phyloP scores from a whole-genome alignment of 257 asterid genomes.

The Solanum corneliomulleri region DNA sequence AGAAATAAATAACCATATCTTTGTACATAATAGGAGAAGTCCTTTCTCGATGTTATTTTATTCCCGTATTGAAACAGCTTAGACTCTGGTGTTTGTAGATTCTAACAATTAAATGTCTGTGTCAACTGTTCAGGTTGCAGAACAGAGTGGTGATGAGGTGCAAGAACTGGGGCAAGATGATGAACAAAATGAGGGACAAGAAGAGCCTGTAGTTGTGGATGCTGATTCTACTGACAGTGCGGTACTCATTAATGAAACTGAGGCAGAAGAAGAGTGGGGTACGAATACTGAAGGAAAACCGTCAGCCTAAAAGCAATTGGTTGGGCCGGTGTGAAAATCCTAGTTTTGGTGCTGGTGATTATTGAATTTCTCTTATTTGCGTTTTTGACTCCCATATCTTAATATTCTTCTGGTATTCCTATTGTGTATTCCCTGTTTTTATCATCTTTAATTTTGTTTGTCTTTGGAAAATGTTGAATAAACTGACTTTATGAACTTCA shows the following conservation, averaged over 20 bases:
- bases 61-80: neutral
- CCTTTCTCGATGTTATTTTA: neutral
- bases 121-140: conserved; percentile 20
- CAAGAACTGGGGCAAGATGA: conserved; percentile 32
- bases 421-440: neutral
- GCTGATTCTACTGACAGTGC: conserved; percentile 77
- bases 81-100: neutral
- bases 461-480: neutral
- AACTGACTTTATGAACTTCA: neutral
- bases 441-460: neutral
- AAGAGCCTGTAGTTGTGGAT: conserved; percentile 63
- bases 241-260: conserved; percentile 58
- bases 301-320: conserved; percentile 79
- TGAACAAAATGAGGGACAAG: conserved; percentile 16
- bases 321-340: conserved; percentile 61
- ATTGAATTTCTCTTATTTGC: conserved; percentile 45
- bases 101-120: neutral
- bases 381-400: conserved; percentile 11
- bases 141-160: conserved; percentile 56
- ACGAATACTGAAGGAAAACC: conserved; percentile 81
- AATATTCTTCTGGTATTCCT: neutral
- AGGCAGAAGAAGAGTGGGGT: conserved; percentile 93
- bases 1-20: neutral
- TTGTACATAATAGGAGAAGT: neutral
- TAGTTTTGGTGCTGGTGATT: conserved; percentile 74